Evolutionary conservation across 345 rosid genomes (phyloP), one percentile per base, ranked within the genome.

Genomic region (Euclidium syriacum): DNA sequence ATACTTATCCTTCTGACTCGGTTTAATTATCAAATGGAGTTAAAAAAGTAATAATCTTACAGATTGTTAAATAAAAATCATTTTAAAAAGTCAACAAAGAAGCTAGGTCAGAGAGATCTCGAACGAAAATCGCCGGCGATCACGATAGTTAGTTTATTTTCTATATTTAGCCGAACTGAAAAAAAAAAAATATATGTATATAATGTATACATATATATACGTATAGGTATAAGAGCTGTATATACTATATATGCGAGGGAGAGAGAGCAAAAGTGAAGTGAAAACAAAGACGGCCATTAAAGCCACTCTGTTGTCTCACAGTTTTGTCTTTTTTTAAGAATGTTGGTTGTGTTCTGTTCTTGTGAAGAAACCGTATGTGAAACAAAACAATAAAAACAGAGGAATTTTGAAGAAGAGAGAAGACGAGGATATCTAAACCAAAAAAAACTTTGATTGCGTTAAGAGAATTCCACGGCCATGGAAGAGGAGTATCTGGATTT

Each of bases 81-180:
- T n/a, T n/a, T n/a, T n/a, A n/a, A n/a, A 11, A 56, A 25, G 4
- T 55, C 16, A 40, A 3, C 16, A 16, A 3, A 27, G 50, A 27
- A 58, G 1, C 64, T 18, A 19, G 8, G 52, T 58, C 38, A 58
- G 30, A 38, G 29, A 58, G 40, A 58, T 58, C 39, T 41, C 8
- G 26, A 29, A 27, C 26, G 11, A 39, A 15, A 39, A 15, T 24
- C 12, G 53, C 16, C 22, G n/a, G 6, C 2, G 10, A 38, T 54
- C 59, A 22, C 19, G 3, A 12, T 2, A 20, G 11, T 20, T 43
- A 4, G 10, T 20, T 55, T 26, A 38, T 23, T 25, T 56, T 14
- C 35, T 25, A 15, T 38, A 55, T 23, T 55, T 55, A 15, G 32
- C 6, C 14, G 17, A 4, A 9, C 2, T 35, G 7, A 23, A 7